phyloP scores from a whole-genome alignment of 2,329 filamentous ascomycete species.

The Pseudomassariella vexata region DNA sequence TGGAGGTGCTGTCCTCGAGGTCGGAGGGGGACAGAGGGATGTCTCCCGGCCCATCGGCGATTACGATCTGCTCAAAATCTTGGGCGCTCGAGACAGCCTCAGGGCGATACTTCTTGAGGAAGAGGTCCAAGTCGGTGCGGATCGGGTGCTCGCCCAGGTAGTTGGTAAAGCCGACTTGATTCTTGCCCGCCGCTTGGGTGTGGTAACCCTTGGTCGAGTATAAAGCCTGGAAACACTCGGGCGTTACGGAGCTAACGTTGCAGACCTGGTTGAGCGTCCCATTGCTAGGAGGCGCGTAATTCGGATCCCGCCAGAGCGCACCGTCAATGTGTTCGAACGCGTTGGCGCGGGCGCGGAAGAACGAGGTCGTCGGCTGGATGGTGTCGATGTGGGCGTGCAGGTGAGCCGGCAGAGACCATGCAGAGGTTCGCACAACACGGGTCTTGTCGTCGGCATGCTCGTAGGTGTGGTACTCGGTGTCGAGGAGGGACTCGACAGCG shows the following conservation, averaged over 20 bases:
- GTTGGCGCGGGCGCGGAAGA: conserved; percentile 31
- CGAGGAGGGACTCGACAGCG: conserved; percentile 6
- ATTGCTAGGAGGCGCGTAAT: conserved; percentile 22
- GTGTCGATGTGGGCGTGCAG: conserved; percentile 3
- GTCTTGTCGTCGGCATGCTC: too few relatives aligned
- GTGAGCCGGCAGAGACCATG: conserved; percentile 1
- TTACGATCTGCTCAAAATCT: conserved; percentile 26
- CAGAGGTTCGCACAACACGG: too few relatives aligned
- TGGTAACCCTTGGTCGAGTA: conserved; percentile 50
- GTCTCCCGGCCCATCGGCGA: conserved; percentile 25
- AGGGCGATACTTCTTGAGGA: conserved; percentile 29
- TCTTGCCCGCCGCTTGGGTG: conserved; percentile 32
- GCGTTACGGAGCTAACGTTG: conserved; percentile 45
- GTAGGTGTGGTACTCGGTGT: conserved; percentile 6
- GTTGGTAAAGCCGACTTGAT: conserved; percentile 38
- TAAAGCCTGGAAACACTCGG: conserved; percentile 45
- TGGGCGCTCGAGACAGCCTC: conserved; percentile 25
- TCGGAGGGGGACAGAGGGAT: conserved; percentile 18
- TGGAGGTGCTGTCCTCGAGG: conserved; percentile 14
- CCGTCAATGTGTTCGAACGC: conserved; percentile 22
- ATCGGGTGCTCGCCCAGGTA: conserved; percentile 41
- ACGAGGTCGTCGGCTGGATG: conserved; percentile 5
- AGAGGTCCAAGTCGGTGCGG: conserved; percentile 32
- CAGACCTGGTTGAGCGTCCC: conserved; percentile 28
- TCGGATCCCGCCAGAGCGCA: conserved; percentile 21